A percentile compares a stretch with the other conserved stretches of the same genome.
phyloP scores from a whole-genome alignment of 2,329 filamentous ascomycete species.

The Raffaelea ambrosiae region DNA sequence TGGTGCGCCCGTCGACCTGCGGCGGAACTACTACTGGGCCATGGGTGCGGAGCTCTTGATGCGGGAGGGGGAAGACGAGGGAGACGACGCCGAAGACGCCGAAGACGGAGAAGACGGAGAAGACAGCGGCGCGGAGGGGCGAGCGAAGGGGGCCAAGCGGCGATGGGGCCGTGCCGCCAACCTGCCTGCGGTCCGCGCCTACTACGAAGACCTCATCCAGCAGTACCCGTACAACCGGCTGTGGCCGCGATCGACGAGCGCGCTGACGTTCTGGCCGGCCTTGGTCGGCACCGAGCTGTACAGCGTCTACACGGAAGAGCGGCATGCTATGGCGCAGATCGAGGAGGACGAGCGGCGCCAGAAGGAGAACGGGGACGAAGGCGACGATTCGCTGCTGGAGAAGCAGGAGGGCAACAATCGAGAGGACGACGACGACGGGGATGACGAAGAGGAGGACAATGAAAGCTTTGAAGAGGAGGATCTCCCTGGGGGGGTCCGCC shows the following conservation, averaged over 20 bases:
- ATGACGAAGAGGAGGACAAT: background rate
- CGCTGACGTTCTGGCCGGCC: conserved; percentile 72
- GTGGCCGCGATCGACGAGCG: conserved; percentile 50
- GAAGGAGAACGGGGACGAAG: conserved; percentile 14
- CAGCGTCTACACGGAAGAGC: conserved; percentile 55
- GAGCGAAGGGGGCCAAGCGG: conserved; percentile 4
- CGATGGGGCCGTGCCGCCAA: conserved; percentile 38
- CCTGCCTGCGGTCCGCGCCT: conserved; percentile 39
- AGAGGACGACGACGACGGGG: background rate
- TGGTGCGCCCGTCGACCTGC: conserved; percentile 56
- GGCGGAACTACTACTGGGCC: conserved; percentile 65
- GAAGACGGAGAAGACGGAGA: conserved; percentile 3
- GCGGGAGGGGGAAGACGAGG: conserved; percentile 29
- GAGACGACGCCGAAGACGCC: background rate
- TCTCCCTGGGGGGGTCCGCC: no score
- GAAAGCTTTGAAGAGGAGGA: no score
- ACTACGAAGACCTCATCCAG: conserved; percentile 71
- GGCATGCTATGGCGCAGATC: conserved; percentile 16
- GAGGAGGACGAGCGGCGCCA: conserved; percentile 11
- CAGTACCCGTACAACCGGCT: conserved; percentile 63
- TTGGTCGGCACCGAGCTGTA: conserved; percentile 78
- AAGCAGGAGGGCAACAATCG: no score
- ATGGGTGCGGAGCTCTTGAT: conserved; percentile 80
- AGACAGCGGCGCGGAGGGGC: conserved; percentile 8
- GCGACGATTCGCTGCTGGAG: background rate